Conservation (phyloP, 2,329 filamentous ascomycete species). For the Fusarium sp. region DNA sequence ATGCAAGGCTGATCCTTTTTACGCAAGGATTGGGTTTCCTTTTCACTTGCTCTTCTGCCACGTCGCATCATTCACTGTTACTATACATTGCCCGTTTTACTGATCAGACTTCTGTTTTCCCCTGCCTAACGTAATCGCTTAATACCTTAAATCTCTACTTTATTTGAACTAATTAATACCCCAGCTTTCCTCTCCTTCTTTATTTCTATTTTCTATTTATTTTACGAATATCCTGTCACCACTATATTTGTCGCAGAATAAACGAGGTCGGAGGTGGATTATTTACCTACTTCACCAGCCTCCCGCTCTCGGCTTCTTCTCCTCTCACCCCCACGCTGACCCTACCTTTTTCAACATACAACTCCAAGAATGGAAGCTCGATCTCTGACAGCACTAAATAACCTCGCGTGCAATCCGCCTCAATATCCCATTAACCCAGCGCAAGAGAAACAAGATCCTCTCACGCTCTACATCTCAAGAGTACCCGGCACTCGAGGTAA, state of each 20-base stretch:
- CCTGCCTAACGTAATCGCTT: constrained; percentile 19
- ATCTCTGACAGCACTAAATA: constrained; percentile 83
- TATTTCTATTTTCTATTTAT: not conserved
- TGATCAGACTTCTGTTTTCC: constrained; percentile 16
- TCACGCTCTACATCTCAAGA: constrained; percentile 91
- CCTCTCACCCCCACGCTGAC: constrained; percentile 21
- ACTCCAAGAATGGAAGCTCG: constrained; percentile 75
- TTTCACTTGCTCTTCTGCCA: constrained; percentile 15
- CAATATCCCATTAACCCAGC: constrained; percentile 84
- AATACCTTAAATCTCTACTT: constrained; percentile 4
- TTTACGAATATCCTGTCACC: not conserved
- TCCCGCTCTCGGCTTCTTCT: constrained; percentile 11
- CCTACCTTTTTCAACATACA: constrained; percentile 10
- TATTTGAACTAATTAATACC: constrained; percentile 16
- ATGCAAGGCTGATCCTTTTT: constrained; percentile 23
- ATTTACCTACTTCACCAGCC: constrained; percentile 22
- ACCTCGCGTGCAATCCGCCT: constrained; percentile 87
- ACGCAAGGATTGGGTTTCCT: constrained; percentile 9
- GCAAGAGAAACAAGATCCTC: constrained; percentile 74
- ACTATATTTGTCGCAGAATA: constrained; percentile 8
- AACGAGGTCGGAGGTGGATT: constrained; percentile 18
- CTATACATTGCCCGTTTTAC: constrained; percentile 4
- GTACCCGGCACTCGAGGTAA: constrained; percentile 91
- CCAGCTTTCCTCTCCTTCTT: not conserved
- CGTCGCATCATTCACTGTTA: constrained; percentile 14